These are phyloP conservation scores for Sinapis alba DNA, from an alignment of 441 rosid species.

Conservation along the genomic window DNA sequence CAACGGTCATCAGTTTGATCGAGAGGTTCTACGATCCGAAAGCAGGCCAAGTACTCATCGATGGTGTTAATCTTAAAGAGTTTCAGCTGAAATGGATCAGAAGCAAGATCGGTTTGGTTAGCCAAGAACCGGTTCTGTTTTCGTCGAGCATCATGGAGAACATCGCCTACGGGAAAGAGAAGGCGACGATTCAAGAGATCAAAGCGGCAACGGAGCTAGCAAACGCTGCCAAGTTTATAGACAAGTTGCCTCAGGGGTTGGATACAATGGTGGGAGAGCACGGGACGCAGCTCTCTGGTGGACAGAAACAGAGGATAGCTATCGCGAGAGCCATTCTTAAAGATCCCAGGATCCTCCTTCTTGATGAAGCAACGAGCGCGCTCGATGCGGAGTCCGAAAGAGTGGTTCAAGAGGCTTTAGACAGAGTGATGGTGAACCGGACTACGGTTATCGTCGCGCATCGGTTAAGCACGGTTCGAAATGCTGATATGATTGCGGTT, in stretches of 20 bases:
- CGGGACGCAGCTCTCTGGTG: conserved; percentile 59
- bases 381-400: conserved; percentile 61
- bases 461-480: conserved; percentile 54
- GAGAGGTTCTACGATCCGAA: conserved; percentile 66
- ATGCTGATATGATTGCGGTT: conserved; percentile 52
- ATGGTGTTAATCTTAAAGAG: conserved; percentile 52
- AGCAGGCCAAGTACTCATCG: conserved; percentile 52
- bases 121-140: conserved; percentile 66
- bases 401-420: conserved; percentile 56
- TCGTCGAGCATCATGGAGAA: conserved; percentile 54
- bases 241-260: conserved; percentile 56
- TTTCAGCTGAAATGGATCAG: conserved; percentile 61
- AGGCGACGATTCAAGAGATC: conserved; percentile 49
- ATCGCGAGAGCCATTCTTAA: conserved; percentile 58
- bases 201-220: conserved; percentile 53
- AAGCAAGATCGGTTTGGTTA: conserved; percentile 56
- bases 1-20: conserved; percentile 56
- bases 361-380: conserved; percentile 66
- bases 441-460: conserved; percentile 61
- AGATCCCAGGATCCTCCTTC: conserved; percentile 52
- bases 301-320: conserved; percentile 60
- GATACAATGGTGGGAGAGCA: conserved; percentile 70
- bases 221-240: conserved; percentile 55
- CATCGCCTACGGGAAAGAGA: conserved; percentile 53
- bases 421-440: conserved; percentile 55